These are phyloP conservation scores for Microbotryomycetes sp. DNA, from an alignment of 1,284 basidiomycete species.

Conservation along the genomic window DNA sequence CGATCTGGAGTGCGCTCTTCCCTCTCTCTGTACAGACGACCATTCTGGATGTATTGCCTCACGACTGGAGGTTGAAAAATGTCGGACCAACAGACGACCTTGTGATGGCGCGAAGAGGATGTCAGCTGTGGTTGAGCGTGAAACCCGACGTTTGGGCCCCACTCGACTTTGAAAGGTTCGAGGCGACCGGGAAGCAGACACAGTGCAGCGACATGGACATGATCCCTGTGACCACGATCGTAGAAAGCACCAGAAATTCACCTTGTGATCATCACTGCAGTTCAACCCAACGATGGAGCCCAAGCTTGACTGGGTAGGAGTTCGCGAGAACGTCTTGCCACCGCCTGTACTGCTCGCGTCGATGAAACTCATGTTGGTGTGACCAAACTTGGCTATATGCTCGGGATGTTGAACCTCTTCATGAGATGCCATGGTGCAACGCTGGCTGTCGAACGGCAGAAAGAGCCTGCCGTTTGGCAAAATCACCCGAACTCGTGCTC, in stretches of 20 bases:
- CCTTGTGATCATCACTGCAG: neutral
- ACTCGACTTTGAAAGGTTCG: no score
- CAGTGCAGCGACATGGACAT: no score
- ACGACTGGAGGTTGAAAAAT: slow-evolving; percentile 40
- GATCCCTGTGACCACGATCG: no score
- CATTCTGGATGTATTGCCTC: slow-evolving; percentile 40
- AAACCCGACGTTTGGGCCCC: no score
- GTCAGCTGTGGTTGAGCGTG: neutral
- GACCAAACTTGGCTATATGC: neutral
- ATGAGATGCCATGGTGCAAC: no score
- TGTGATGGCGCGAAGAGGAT: neutral
- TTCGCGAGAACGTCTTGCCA: neutral
- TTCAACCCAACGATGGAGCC: neutral
- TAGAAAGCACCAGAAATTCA: no score
- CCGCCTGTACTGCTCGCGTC: neutral
- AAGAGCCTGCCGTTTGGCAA: no score
- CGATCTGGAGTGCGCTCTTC: slow-evolving; percentile 38
- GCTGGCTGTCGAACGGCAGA: no score
- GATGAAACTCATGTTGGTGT: neutral
- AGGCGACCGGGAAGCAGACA: no score
- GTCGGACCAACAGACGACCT: slow-evolving; percentile 20
- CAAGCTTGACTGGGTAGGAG: neutral
- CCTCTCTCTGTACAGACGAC: slow-evolving; percentile 39
- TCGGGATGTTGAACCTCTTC: neutral
- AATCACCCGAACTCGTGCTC: no score